These are phyloP conservation scores for Mollisiaceae sp. DNA, from an alignment of 2,329 filamentous ascomycete species.

Conservation along the genomic window DNA sequence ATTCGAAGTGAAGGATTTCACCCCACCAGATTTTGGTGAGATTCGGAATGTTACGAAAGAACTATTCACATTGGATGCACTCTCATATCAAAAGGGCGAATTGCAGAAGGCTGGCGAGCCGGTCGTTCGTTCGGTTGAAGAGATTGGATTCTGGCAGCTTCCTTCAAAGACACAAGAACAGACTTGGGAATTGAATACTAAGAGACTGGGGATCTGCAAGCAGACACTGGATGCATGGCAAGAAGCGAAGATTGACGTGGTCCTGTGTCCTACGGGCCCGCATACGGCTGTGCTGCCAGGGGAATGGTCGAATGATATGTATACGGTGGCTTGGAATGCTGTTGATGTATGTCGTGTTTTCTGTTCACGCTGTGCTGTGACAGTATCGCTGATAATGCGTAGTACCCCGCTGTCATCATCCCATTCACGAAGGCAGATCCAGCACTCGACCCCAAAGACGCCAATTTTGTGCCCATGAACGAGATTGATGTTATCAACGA, in stretches of 20 bases:
- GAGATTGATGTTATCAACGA: slow-evolving; percentile 39
- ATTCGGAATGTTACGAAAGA: slow-evolving; percentile 42
- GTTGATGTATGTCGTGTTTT: slow-evolving; percentile 39
- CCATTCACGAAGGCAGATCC: slow-evolving; percentile 43
- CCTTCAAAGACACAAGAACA: slow-evolving; percentile 43
- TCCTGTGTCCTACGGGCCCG: slow-evolving; percentile 41
- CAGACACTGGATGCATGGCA: slow-evolving; percentile 46
- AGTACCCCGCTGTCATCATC: slow-evolving; percentile 44
- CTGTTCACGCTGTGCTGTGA: not conserved
- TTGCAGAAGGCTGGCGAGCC: slow-evolving; percentile 43
- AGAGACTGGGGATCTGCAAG: slow-evolving; percentile 42
- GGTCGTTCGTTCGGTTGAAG: slow-evolving; percentile 42
- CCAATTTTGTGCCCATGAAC: slow-evolving; percentile 37
- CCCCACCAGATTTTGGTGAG: slow-evolving; percentile 41
- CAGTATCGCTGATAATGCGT: slow-evolving; percentile 1
- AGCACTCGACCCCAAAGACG: slow-evolving; percentile 39
- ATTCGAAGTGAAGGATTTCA: slow-evolving; percentile 42
- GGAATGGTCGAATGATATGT: slow-evolving; percentile 44
- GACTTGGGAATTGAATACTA: slow-evolving; percentile 44
- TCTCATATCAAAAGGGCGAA: slow-evolving; percentile 44
- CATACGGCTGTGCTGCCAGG: slow-evolving; percentile 43
- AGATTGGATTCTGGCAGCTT: slow-evolving; percentile 44
- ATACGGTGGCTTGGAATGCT: slow-evolving; percentile 46
- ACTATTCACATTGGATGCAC: slow-evolving; percentile 45
- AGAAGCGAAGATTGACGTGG: slow-evolving; percentile 42